Conservation (phyloP, 2,329 filamentous ascomycete genomes). For the Colletotrichum kahawae region DNA sequence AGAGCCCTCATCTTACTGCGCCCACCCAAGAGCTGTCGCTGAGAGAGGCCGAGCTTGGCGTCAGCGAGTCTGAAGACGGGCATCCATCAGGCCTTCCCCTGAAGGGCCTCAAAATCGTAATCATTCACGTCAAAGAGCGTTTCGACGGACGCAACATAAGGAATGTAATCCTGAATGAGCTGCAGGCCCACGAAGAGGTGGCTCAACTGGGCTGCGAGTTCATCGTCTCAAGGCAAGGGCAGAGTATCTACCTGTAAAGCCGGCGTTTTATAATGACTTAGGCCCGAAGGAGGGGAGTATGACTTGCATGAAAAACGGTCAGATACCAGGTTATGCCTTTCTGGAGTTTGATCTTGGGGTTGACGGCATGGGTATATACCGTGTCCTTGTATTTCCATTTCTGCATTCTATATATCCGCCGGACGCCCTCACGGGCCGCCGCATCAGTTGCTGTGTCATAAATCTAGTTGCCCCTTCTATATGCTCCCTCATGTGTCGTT, state of each 20-base stretch:
- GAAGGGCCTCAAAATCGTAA: conserved; percentile 76
- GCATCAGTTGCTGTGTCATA: background rate
- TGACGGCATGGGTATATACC: background rate
- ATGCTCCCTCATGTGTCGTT: background rate
- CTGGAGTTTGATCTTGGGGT: background rate
- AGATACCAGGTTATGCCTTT: background rate
- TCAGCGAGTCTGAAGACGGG: conserved; percentile 15
- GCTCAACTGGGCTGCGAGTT: conserved; percentile 80
- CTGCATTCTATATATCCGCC: conserved; percentile 7
- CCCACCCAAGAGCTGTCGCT: conserved; percentile 53
- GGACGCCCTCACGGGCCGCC: background rate
- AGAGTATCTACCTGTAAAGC: conserved; percentile 57
- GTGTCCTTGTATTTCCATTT: background rate
- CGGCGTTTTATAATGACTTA: background rate
- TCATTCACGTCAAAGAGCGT: conserved; percentile 94
- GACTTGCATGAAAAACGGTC: conserved; percentile 1
- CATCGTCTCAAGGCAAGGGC: conserved; percentile 70
- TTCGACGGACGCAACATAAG: conserved; percentile 72
- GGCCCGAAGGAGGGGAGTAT: background rate
- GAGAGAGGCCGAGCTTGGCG: conserved; percentile 35
- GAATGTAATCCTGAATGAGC: conserved; percentile 72
- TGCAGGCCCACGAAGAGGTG: conserved; percentile 69
- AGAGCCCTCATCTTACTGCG: conserved; percentile 49
- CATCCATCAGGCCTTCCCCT: conserved; percentile 54
- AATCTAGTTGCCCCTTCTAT: background rate